Base-by-base conservation (phyloP, 495 filamentous ascomycete species). In the Annulohypoxylon stygium region DNA sequence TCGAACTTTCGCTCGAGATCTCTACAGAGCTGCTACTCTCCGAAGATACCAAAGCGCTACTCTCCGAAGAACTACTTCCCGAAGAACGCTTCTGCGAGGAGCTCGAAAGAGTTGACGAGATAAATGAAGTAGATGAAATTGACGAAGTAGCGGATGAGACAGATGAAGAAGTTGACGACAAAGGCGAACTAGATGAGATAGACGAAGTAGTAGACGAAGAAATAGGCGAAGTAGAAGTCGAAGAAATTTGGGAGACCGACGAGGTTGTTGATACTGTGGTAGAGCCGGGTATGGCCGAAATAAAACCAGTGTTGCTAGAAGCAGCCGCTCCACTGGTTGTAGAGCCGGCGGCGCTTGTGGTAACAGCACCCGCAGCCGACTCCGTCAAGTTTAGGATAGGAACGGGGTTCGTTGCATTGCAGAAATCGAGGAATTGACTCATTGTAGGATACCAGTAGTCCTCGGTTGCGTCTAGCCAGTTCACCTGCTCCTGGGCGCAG, bases 381-480 rank as follows among this genome's bases (percentile, higher is more conserved):
- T 36, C 41, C 25, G 67, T 62, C 4, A 60, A n/a, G 9, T 73
- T 54, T 12, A 69, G 20, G 9, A 58, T 3, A 14, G 69, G 23
- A 25, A 37, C 39, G 51, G 53, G 34, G 11, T 55, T 7, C 5
- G 55, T 63, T 4, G 53, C 23, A 9, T 71, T 16, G 69, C 84
- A 86, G 68, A 71, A 85, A 43, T 66, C 37, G 3, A 81, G 0
- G 45, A 64, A 85, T 60, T 82, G 79, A 0, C 10, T 1, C 14
- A 81, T 79, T 8, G 58, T 51, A 12, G 67, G 65, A 0, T 63
- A 39, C 0, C 80, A 25, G 41, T 81, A 82, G 14, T 75, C 78
- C 61, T 51, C 69, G 1, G 34, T 48, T 0, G 65, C 57, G 0
- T 65, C 6, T 55, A 77, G 70, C 63, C 71, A 62, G 33, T 80